These are phyloP conservation scores for Quillaja saponaria DNA, from an alignment of 306 rosid species.

Conservation along the genomic window DNA sequence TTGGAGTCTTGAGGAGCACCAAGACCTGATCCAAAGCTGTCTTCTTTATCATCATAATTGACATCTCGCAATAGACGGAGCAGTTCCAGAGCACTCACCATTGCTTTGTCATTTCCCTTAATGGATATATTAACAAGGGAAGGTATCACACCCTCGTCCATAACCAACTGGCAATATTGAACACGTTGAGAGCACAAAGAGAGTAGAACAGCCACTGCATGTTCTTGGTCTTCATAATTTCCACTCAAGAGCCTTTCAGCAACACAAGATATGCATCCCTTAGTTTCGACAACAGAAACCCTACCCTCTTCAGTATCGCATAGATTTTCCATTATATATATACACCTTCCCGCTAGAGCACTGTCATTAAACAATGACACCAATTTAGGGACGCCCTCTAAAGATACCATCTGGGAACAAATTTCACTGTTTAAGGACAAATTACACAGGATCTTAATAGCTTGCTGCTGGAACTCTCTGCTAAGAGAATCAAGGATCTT, in stretches of 20 bases:
- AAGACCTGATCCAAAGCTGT: conserved; percentile 28
- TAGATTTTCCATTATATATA: conserved; percentile 61
- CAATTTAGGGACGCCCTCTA: conserved; percentile 60
- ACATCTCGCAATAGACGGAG: conserved; percentile 57
- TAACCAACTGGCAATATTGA: conserved; percentile 60
- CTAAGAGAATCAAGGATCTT: conserved; percentile 50
- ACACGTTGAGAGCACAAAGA: conserved; percentile 66
- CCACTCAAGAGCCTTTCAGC: conserved; percentile 58
- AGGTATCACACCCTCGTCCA: conserved; percentile 53
- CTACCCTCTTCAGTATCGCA: conserved; percentile 54
- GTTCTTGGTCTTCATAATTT: conserved; percentile 67
- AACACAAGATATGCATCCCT: conserved; percentile 68
- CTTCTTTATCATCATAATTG: conserved; percentile 33
- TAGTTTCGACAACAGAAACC: conserved; percentile 59
- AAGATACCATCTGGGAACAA: conserved; percentile 48
- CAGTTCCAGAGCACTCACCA: conserved; percentile 57
- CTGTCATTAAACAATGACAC: conserved; percentile 52
- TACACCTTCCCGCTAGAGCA: conserved; percentile 47
- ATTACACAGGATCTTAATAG: conserved; percentile 49
- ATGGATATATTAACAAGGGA: conserved; percentile 52
- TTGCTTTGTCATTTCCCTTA: conserved; percentile 72
- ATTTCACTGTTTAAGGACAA: conserved; percentile 53
- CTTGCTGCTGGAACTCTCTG: conserved; percentile 50
- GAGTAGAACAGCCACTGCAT: conserved; percentile 65
- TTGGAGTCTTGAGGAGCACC: conserved; percentile 25